Evolutionary conservation across 768 basidiomycete genomes (phyloP).

Genomic region (Phaeolepiota aurea): DNA sequence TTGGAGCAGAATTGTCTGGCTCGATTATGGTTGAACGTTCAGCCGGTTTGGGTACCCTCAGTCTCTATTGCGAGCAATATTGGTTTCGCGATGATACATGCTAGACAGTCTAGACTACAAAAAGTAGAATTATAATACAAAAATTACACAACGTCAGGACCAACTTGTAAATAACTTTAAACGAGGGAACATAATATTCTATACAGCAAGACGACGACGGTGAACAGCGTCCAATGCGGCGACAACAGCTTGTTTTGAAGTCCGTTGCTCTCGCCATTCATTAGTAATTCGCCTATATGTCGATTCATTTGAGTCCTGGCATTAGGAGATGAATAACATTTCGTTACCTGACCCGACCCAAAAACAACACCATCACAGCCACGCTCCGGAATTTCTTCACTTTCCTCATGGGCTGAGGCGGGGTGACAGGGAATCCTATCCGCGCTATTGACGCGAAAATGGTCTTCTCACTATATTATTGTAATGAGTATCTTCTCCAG

Average conservation of each 20-base stretch:
- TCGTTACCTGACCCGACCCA: conserved; percentile 51
- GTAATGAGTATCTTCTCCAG: no score
- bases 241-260: conserved; percentile 51
- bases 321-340: conserved; percentile 13
- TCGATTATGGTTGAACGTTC: no score
- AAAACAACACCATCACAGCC: conserved; percentile 54
- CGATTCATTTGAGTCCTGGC: background rate
- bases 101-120: no score
- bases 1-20: no score
- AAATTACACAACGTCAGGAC: no score
- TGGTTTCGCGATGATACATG: no score
- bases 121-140: no score
- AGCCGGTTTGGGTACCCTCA: no score
- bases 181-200: no score
- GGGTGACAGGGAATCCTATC: conserved; percentile 57
- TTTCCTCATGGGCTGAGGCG: conserved; percentile 23
- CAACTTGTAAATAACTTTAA: no score
- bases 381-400: conserved; percentile 47
- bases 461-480: conserved; percentile 59
- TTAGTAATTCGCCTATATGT: conserved; percentile 48
- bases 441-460: conserved; percentile 70
- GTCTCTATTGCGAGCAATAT: no score
- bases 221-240: conserved; percentile 69
- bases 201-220: conserved; percentile 13
- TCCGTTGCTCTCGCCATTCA: conserved; percentile 54